Evolutionary conservation across 805 yeast genomes (phyloP).

Genomic region (Torulaspora franciscae): DNA sequence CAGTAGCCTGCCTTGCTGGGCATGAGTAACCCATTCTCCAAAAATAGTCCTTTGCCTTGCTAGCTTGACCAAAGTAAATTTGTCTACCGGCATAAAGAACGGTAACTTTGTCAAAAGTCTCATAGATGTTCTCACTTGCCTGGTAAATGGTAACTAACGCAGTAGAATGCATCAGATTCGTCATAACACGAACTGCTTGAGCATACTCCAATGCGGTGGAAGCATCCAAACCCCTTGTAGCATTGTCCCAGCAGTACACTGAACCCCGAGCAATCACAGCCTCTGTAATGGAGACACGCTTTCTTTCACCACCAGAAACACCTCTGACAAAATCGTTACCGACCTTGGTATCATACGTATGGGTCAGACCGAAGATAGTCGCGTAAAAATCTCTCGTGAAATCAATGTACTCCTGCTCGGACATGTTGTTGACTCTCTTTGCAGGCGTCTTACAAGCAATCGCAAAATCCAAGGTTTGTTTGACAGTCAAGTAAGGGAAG

Average conservation of each 20-base stretch:
- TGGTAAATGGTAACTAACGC: slow-evolving; percentile 59
- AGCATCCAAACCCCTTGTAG: slow-evolving; percentile 73
- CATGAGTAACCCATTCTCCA: slow-evolving; percentile 52
- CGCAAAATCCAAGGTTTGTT: slow-evolving; percentile 67
- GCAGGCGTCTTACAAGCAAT: slow-evolving; percentile 64
- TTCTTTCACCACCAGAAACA: slow-evolving; percentile 83
- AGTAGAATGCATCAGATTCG: slow-evolving; percentile 46
- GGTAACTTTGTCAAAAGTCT: slow-evolving; percentile 49
- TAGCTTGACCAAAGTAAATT: slow-evolving; percentile 51
- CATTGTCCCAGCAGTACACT: slow-evolving; percentile 63
- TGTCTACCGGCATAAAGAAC: slow-evolving; percentile 52
- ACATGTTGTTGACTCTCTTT: slow-evolving; percentile 43
- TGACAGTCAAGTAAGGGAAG: slow-evolving; percentile 71
- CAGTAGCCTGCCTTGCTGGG: slow-evolving; percentile 55
- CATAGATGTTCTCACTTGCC: slow-evolving; percentile 54
- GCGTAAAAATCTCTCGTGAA: slow-evolving; percentile 37
- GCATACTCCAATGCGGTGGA: slow-evolving; percentile 65
- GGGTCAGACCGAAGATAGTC: slow-evolving; percentile 49
- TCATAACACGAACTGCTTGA: slow-evolving; percentile 52
- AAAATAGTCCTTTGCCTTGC: slow-evolving; percentile 47
- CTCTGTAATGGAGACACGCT: slow-evolving; percentile 81
- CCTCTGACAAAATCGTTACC: slow-evolving; percentile 60
- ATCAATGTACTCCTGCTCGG: slow-evolving; percentile 46
- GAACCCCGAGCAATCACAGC: slow-evolving; percentile 56
- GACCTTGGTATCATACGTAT: slow-evolving; percentile 50